A percentile compares a stretch with the other conserved stretches of the same genome.
Conservation (phyloP, 2,329 filamentous ascomycete genomes). For the Macroventuria anomochaeta region DNA sequence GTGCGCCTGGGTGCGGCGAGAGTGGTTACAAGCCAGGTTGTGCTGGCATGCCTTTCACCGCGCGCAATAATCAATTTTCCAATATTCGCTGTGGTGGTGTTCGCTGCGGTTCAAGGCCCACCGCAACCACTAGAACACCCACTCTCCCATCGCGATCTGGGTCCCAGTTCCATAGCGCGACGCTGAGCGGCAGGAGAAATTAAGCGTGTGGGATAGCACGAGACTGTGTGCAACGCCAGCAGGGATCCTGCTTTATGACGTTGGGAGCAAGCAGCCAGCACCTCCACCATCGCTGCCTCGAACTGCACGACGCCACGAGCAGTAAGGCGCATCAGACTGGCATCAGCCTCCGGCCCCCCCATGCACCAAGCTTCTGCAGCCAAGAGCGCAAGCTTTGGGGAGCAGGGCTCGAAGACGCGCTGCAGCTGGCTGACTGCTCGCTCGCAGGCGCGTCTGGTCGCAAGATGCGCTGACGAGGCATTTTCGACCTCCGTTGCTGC, state of each 20-base stretch:
- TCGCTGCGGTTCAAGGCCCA: conserved; percentile 1
- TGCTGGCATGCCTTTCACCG: background rate
- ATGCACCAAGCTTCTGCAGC: conserved; percentile 29
- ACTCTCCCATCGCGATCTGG: conserved; percentile 11
- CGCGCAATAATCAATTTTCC: background rate
- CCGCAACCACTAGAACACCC: background rate
- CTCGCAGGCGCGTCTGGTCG: conserved; percentile 15
- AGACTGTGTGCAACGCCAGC: conserved; percentile 15
- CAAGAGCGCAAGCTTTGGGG: conserved; percentile 24
- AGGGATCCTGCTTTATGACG: conserved; percentile 21
- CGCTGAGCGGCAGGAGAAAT: conserved; percentile 30
- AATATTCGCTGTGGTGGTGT: background rate
- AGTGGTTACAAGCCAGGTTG: background rate
- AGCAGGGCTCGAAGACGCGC: conserved; percentile 23
- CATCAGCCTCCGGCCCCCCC: conserved; percentile 16
- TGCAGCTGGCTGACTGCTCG: background rate
- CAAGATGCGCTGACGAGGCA: conserved; percentile 17
- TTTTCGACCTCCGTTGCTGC: conserved; percentile 17
- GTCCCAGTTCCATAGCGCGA: conserved; percentile 22
- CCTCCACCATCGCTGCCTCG: conserved; percentile 15
- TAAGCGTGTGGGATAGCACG: conserved; percentile 33
- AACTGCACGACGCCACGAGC: conserved; percentile 14
- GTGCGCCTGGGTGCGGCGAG: conserved; percentile 8
- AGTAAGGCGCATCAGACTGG: conserved; percentile 13
- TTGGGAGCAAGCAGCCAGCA: conserved; percentile 17